Evolutionary conservation across 352 stramenopile genomes (phyloP), one percentile per base, ranked within the genome.

Genomic region (Phytopythium delawarense): DNA sequence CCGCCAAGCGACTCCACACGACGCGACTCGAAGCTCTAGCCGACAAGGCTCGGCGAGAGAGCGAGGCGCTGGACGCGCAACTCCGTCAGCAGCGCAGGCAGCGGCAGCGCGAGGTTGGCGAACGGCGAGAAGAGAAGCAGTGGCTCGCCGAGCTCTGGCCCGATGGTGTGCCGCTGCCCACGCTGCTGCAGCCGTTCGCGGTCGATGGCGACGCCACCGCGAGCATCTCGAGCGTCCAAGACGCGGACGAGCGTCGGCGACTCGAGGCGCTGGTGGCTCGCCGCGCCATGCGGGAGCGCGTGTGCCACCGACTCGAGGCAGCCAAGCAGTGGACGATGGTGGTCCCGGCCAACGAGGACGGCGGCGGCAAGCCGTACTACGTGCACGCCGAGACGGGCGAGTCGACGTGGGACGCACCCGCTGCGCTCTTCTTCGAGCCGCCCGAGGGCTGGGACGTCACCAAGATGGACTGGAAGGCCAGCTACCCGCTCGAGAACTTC

Each of bases 71-170:
- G 23, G 46, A 52, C 23, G 23, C 9, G 21, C 46, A 52, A 9
- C 46, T 52, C 23, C 46, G 23, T 12, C 46, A 52, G 21, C 21
- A 52, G 46, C 57, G 65, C 16, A 57, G 57, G 39, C 65, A 67
- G 34, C 61, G 82, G 8, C 57, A 65, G 12, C 61, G 61, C 23
- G 81, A 91, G 57, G 66, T 64, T 46, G 60, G 74, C 12, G 84
- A 88, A 20, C 76, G 80, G 16, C 48, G 40, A 0, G 81, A 88
- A 18, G 84, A 93, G 64, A 81, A 79, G 45, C 61, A 88, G 61
- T 91, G 80, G 81, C 63, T 93, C 6, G 67, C 67, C 6, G 57
- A 71, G 28, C 64, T 91, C n/a, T 93, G 84, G 84, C 84, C 84
- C 0, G 67, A 84, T 12, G 68, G 65, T 15, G 64, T 78, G 23